phyloP scores from a whole-genome alignment of 805 yeast species.

The Teunomyces tritomae region DNA sequence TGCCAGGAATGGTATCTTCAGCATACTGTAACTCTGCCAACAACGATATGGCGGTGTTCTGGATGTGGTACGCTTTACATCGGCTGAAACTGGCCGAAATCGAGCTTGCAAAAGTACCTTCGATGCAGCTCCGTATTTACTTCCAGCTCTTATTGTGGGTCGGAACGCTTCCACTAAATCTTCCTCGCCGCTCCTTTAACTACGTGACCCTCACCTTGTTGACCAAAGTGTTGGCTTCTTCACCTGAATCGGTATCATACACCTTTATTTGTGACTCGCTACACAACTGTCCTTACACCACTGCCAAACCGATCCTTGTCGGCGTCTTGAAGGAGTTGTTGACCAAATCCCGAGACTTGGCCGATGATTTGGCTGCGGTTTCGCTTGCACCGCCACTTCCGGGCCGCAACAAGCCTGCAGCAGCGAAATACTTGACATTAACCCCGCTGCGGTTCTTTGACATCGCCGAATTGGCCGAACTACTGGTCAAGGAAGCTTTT shows the following conservation, averaged over 20 bases:
- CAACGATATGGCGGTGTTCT: slow-evolving; percentile 31
- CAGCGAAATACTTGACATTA: slow-evolving; percentile 39
- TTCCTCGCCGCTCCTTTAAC: slow-evolving; percentile 26
- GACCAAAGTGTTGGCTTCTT: slow-evolving; percentile 57
- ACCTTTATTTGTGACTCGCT: slow-evolving; percentile 64
- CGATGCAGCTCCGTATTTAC: slow-evolving; percentile 25
- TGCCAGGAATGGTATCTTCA: slow-evolving; percentile 35
- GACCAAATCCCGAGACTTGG: slow-evolving; percentile 26
- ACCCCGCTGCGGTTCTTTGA: slow-evolving; percentile 40
- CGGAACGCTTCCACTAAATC: slow-evolving; percentile 1
- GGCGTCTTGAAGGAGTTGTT: slow-evolving; percentile 69
- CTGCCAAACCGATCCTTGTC: slow-evolving; percentile 57
- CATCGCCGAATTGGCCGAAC: slow-evolving; percentile 41
- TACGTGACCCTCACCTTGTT: slow-evolving; percentile 56
- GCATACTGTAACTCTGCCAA: slow-evolving; percentile 17
- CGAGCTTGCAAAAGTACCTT: slow-evolving; percentile 32
- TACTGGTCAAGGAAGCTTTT: slow-evolving; percentile 8
- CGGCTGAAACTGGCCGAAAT: slow-evolving; percentile 21
- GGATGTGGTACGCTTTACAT: slow-evolving; percentile 39
- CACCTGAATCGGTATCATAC: slow-evolving; percentile 57
- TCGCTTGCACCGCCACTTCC: slow-evolving; percentile 18
- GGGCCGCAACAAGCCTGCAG: slow-evolving; percentile 18
- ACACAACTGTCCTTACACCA: slow-evolving; percentile 61
- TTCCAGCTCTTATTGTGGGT: slow-evolving; percentile 26
- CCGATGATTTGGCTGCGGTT: neutral